These are phyloP conservation scores for Keithomyces neogunnii DNA, from an alignment of 2,329 filamentous ascomycete genomes.

Conservation along the genomic window DNA sequence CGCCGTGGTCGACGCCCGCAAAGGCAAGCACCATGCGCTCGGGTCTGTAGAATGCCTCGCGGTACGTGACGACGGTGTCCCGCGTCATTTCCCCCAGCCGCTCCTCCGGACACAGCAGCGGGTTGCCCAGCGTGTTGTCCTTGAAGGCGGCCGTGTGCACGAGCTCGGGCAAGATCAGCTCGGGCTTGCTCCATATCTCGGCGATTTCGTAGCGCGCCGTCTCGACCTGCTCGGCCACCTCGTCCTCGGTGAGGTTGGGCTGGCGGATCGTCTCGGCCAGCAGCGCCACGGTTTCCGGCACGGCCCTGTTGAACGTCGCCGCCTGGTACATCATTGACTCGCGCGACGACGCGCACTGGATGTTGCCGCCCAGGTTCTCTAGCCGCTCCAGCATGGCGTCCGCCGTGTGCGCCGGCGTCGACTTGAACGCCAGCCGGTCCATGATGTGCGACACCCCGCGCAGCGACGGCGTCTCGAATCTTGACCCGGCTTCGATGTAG, in stretches of 20 bases:
- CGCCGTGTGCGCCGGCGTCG: constrained; percentile 60
- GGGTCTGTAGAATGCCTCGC: constrained; percentile 76
- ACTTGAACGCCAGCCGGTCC: constrained; percentile 92
- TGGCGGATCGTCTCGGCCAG: constrained; percentile 91
- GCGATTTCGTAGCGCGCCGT: constrained; percentile 93
- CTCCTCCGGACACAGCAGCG: constrained; percentile 82
- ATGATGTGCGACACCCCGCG: constrained; percentile 93
- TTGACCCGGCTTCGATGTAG: constrained; percentile 89
- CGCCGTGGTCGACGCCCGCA: constrained; percentile 75
- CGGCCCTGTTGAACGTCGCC: constrained; percentile 90
- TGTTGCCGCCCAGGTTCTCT: constrained; percentile 86
- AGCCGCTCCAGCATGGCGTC: constrained; percentile 84
- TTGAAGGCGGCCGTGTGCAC: constrained; percentile 94
- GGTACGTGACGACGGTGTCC: constrained; percentile 66
- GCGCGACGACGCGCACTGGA: constrained; percentile 90
- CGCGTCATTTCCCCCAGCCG: constrained; percentile 67
- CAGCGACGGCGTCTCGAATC: constrained; percentile 80
- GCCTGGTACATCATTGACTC: constrained; percentile 99
- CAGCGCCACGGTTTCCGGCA: constrained; percentile 71
- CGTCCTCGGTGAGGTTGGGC: constrained; percentile 74
- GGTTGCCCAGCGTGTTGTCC: constrained; percentile 92
- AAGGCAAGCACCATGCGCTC: constrained; percentile 93
- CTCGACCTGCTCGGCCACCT: constrained; percentile 78
- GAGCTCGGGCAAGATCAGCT: constrained; percentile 89
- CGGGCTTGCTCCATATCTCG: constrained; percentile 96